Conservation (phyloP, 129 eudicot genomes). For the Lactuca saligna region DNA sequence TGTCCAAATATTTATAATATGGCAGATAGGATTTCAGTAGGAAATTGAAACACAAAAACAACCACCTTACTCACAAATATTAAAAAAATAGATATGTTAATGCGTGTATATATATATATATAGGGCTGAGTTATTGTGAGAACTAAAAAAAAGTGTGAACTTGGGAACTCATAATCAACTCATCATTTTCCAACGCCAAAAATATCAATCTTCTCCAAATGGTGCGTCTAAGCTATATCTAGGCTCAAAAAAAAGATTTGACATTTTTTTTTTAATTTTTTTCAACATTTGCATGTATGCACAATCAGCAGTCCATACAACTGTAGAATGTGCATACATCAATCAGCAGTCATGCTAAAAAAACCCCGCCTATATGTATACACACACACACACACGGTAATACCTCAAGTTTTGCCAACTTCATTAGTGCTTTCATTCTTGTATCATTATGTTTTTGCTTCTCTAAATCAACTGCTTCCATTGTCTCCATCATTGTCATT, state of each 20-base stretch:
- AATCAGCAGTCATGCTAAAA: not conserved
- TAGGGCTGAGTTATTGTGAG: no score
- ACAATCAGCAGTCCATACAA: no score
- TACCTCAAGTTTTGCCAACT: constrained; percentile 88
- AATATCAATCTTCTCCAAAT: no score
- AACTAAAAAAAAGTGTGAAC: no score
- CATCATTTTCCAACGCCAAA: no score
- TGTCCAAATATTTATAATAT: constrained; percentile 13
- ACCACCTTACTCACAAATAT: constrained; percentile 7
- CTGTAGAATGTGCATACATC: no score
- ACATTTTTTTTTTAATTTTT: no score
- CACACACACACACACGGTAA: not conserved
- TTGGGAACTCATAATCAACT: no score
- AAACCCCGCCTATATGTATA: constrained; percentile 1
- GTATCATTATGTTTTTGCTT: constrained; percentile 92
- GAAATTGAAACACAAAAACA: not conserved
- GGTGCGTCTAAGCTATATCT: no score
- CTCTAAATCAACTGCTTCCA: constrained; percentile 92
- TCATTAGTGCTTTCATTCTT: constrained; percentile 81
- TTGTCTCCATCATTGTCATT: constrained; percentile 81
- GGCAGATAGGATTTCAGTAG: constrained; percentile 10
- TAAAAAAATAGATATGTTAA: not conserved
- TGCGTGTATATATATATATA: no score
- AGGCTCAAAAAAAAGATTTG: no score
- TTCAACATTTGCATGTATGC: no score